A percentile compares a stretch with the other conserved stretches of the same genome.
Evolutionary conservation across 2,329 filamentous ascomycete genomes (phyloP).

Genomic region (Pseudopithomyces chartarum): DNA sequence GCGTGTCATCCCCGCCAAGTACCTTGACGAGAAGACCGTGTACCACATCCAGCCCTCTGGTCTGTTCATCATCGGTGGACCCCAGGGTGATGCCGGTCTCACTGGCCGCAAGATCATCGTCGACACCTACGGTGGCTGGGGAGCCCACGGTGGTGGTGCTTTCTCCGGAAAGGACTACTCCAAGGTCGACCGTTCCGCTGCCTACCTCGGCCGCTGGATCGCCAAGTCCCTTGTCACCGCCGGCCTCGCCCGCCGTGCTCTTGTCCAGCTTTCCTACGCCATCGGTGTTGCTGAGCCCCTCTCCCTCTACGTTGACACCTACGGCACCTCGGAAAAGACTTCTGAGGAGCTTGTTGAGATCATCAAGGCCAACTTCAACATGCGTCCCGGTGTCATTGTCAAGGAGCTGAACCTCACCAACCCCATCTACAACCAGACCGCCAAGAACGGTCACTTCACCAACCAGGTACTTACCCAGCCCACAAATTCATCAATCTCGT

Average conservation of each 20-base stretch:
- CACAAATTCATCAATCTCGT: not conserved
- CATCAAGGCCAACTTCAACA: constrained; percentile 94
- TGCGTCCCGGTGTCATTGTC: constrained; percentile 97
- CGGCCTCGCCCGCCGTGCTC: constrained; percentile 85
- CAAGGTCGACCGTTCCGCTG: constrained; percentile 98
- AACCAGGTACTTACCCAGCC: constrained; percentile 68
- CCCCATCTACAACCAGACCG: constrained; percentile 97
- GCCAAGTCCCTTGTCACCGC: constrained; percentile 95
- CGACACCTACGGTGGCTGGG: constrained; percentile 99
- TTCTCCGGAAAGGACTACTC: constrained; percentile 99
- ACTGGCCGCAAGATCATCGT: constrained; percentile 99
- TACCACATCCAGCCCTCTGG: constrained; percentile 99
- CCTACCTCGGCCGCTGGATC: constrained; percentile 97
- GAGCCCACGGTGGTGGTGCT: constrained; percentile 98
- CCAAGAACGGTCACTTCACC: constrained; percentile 99
- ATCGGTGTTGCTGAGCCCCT: constrained; percentile 98
- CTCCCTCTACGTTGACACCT: constrained; percentile 96
- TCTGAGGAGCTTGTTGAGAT: constrained; percentile 95
- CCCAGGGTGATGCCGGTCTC: constrained; percentile 97
- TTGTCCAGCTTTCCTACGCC: constrained; percentile 98
- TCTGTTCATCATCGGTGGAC: constrained; percentile 98
- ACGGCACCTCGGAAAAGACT: constrained; percentile 88
- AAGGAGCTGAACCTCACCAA: constrained; percentile 93
- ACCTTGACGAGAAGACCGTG: constrained; percentile 89
- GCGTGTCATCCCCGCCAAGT: constrained; percentile 88